Evolutionary conservation across 2,329 filamentous ascomycete genomes (phyloP).

Genomic region (Xylaria polymorpha): DNA sequence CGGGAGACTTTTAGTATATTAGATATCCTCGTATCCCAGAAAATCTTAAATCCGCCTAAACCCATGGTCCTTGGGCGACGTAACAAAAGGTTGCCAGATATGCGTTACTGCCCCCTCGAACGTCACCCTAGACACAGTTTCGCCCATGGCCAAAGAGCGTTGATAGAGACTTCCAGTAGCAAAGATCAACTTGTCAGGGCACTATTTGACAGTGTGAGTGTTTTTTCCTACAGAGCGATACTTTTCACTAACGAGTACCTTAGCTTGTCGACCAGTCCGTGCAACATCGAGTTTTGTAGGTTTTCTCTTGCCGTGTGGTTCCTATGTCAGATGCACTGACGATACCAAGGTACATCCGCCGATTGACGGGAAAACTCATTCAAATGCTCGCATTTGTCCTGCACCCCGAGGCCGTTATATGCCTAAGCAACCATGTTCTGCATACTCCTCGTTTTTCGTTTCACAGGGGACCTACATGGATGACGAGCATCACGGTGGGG

Average conservation of each 20-base stretch:
- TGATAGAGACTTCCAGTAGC: not conserved
- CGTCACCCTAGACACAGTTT: not conserved
- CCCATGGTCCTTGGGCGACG: too few species aligned
- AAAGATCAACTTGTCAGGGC: not conserved
- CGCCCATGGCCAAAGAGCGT: not conserved
- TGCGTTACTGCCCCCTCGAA: not conserved
- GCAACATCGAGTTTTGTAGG: not conserved
- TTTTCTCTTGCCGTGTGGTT: not conserved
- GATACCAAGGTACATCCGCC: not conserved
- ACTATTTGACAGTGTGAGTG: not conserved
- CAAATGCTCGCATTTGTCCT: conserved; percentile 22
- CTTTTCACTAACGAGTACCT: not conserved
- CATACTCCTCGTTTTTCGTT: conserved; percentile 15
- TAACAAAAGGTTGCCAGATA: not conserved
- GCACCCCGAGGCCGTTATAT: conserved; percentile 18
- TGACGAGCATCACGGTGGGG: conserved; percentile 9
- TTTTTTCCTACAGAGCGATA: not conserved
- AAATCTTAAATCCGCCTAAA: not conserved
- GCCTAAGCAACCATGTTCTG: conserved; percentile 18
- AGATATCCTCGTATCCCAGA: not conserved
- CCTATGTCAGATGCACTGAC: not conserved
- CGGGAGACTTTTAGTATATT: not conserved
- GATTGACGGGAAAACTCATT: not conserved
- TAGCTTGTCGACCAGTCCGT: not conserved
- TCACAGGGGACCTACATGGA: conserved; percentile 17